Evolutionary conservation across 352 stramenopile genomes (phyloP).

Genomic region (Pythium insidiosum): DNA sequence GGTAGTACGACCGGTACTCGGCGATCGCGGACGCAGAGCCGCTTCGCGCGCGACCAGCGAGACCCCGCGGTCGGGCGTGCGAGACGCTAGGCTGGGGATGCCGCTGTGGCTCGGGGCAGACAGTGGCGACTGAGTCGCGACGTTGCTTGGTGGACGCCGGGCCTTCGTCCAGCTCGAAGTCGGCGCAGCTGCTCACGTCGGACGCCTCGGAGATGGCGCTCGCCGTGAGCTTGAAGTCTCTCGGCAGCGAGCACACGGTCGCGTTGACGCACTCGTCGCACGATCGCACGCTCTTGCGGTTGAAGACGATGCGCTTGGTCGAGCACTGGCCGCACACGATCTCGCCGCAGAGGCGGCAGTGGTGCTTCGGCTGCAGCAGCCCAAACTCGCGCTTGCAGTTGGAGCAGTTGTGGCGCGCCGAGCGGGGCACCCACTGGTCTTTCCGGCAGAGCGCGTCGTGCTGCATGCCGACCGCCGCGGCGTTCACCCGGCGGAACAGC

Average conservation of each 20-base stretch:
- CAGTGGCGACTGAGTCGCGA: too few species aligned
- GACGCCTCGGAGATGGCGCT: constrained; percentile 18
- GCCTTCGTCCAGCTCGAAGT: constrained; percentile 6
- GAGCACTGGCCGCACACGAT: constrained; percentile 72
- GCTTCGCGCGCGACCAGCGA: background rate
- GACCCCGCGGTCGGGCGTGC: background rate
- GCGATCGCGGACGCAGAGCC: too few species aligned
- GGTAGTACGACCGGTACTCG: background rate
- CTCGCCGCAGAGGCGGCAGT: constrained; percentile 74
- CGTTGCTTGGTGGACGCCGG: background rate
- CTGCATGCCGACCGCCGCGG: constrained; percentile 60
- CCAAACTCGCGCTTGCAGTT: constrained; percentile 56
- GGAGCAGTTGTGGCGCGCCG: constrained; percentile 45
- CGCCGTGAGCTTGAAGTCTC: too few species aligned
- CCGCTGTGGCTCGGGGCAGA: too few species aligned
- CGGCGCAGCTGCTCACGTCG: constrained; percentile 10
- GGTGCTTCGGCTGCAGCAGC: constrained; percentile 62
- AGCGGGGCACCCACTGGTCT: constrained; percentile 73
- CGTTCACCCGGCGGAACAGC: constrained; percentile 54
- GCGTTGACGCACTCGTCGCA: constrained; percentile 70
- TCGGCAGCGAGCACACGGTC: too few species aligned
- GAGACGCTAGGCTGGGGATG: too few species aligned
- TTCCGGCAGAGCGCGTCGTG: constrained; percentile 56
- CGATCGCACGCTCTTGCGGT: constrained; percentile 62
- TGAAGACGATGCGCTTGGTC: constrained; percentile 59